A percentile compares a stretch with the other conserved stretches of the same genome.
phyloP scores from a whole-genome alignment of 106 monocot genomes.

The Acorus calamus region DNA sequence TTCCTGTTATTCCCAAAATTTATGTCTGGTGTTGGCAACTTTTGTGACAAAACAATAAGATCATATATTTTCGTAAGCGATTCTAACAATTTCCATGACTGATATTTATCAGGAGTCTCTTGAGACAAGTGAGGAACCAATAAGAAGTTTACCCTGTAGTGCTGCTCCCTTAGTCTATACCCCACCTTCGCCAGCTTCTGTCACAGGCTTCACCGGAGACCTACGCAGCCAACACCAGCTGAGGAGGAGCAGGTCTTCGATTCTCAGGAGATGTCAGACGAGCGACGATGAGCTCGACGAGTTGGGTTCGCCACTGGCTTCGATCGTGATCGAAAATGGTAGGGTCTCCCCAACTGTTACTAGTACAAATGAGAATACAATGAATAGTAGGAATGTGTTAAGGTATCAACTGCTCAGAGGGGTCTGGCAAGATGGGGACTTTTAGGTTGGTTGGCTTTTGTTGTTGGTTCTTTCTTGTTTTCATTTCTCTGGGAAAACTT shows the following conservation, averaged over 20 bases:
- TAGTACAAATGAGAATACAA: slow-evolving; percentile 9
- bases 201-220: slow-evolving; percentile 40
- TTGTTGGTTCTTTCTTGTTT: too few species aligned
- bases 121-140: slow-evolving; percentile 19
- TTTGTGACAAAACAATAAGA: not conserved
- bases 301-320: slow-evolving; percentile 51
- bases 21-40: not conserved
- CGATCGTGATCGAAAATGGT: slow-evolving; percentile 26
- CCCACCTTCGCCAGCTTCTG: slow-evolving; percentile 38
- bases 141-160: slow-evolving; percentile 44
- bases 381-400: slow-evolving; percentile 10
- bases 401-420: slow-evolving; percentile 67
- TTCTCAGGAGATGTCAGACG: slow-evolving; percentile 53
- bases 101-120: slow-evolving; percentile 21
- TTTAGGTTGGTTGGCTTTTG: too few species aligned
- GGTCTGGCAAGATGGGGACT: slow-evolving; percentile 64
- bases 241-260: slow-evolving; percentile 35
- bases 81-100: too few species aligned
- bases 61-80: too few species aligned
- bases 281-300: slow-evolving; percentile 94
- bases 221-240: slow-evolving; percentile 9
- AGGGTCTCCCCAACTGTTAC: not conserved
- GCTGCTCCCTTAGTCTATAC: slow-evolving; percentile 39
- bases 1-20: too few species aligned
- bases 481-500: too few species aligned